phyloP scores from a whole-genome alignment of 2,329 filamentous ascomycete species.

The Trichoderma polysporum region DNA sequence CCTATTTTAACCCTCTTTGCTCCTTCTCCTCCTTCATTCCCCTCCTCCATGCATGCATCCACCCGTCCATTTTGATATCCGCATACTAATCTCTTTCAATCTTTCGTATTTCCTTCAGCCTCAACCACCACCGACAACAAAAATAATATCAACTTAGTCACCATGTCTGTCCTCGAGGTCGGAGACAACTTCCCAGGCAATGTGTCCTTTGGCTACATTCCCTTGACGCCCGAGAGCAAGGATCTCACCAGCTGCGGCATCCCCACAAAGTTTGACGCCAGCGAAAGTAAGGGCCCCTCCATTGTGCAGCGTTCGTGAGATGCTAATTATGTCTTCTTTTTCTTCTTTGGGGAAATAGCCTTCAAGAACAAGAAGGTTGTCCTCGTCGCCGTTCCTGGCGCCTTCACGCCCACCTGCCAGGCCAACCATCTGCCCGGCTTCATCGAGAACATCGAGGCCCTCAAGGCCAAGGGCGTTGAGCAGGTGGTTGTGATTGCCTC shows the following conservation, averaged over 20 bases:
- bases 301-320: not conserved
- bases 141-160: not conserved
- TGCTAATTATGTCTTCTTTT: not conserved
- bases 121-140: not conserved
- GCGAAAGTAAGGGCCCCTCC: slow-evolving; percentile 55
- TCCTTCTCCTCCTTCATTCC: not conserved
- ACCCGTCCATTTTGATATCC: not conserved
- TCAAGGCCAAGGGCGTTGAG: slow-evolving; percentile 81
- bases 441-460: slow-evolving; percentile 66
- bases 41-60: not conserved
- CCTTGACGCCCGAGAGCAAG: slow-evolving; percentile 67
- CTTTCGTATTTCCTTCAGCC: not conserved
- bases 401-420: slow-evolving; percentile 86
- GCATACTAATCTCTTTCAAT: not conserved
- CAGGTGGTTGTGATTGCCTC: slow-evolving; percentile 75
- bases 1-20: not conserved
- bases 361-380: slow-evolving; percentile 58
- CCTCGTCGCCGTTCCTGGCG: slow-evolving; percentile 61
- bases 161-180: slow-evolving; percentile 66
- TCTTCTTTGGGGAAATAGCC: slow-evolving; percentile 40
- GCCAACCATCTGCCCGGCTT: slow-evolving; percentile 79
- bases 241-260: slow-evolving; percentile 75
- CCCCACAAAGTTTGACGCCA: slow-evolving; percentile 75
- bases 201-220: slow-evolving; percentile 81
- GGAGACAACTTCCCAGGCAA: slow-evolving; percentile 82